Evolutionary conservation across 768 basidiomycete species (phyloP).

Genomic region (Mycena haematopus): DNA sequence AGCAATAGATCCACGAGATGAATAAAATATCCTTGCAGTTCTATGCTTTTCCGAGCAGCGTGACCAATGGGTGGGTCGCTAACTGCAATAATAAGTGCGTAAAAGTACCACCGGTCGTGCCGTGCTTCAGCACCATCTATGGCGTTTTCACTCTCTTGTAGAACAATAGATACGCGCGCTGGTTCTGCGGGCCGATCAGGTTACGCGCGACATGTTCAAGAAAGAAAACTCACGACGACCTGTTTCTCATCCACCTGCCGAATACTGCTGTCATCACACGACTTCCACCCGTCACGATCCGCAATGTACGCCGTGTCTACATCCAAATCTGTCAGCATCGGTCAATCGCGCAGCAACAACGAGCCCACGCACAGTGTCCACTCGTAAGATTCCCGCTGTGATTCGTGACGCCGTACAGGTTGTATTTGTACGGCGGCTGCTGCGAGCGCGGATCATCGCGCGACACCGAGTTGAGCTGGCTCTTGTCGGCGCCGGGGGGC

Average conservation of each 20-base stretch:
- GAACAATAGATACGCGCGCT: slow-evolving; percentile 82
- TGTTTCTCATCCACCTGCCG: slow-evolving; percentile 75
- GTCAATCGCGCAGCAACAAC: slow-evolving; percentile 9
- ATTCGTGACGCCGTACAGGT: slow-evolving; percentile 94
- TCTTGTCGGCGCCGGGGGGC: slow-evolving; percentile 65
- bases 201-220: neutral
- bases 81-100: too few species aligned
- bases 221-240: slow-evolving; percentile 69
- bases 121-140: neutral
- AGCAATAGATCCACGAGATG: slow-evolving; percentile 34
- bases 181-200: slow-evolving; percentile 39
- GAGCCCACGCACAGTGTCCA: slow-evolving; percentile 83
- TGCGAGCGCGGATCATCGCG: slow-evolving; percentile 80
- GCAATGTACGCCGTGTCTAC: slow-evolving; percentile 93
- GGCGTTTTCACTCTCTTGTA: slow-evolving; percentile 64
- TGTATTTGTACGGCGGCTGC: slow-evolving; percentile 90
- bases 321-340: neutral
- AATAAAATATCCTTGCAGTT: slow-evolving; percentile 43
- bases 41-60: slow-evolving; percentile 39
- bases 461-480: slow-evolving; percentile 51
- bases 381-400: slow-evolving; percentile 94
- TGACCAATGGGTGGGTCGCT: too few species aligned
- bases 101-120: neutral
- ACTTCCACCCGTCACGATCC: slow-evolving; percentile 87
- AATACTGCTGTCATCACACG: slow-evolving; percentile 93